Evolutionary conservation across 2,329 filamentous ascomycete species (phyloP).

Genomic region (Ascochyta lentis): DNA sequence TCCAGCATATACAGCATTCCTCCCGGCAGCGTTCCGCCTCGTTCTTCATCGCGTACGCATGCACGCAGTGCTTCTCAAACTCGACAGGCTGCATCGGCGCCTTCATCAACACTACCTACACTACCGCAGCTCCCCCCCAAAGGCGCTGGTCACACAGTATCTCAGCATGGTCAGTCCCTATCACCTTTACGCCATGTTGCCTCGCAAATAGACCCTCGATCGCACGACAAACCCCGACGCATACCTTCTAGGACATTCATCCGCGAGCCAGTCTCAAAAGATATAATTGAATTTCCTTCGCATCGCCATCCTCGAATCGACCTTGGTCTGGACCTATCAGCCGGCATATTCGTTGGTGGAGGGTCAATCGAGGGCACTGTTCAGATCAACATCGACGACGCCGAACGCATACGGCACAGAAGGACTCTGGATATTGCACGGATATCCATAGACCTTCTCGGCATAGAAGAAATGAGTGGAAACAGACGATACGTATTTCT

Average conservation of each 20-base stretch:
- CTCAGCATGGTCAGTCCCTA: slow-evolving; percentile 54
- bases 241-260: slow-evolving; percentile 58
- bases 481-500: slow-evolving; percentile 58
- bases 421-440: slow-evolving; percentile 56
- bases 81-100: slow-evolving; percentile 26
- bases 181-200: slow-evolving; percentile 51
- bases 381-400: slow-evolving; percentile 57
- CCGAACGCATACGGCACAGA: slow-evolving; percentile 53
- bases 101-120: slow-evolving; percentile 24
- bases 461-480: slow-evolving; percentile 58
- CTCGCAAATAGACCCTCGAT: slow-evolving; percentile 50
- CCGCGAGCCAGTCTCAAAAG: slow-evolving; percentile 54
- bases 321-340: slow-evolving; percentile 57
- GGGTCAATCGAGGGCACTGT: slow-evolving; percentile 61
- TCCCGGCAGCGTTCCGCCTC: slow-evolving; percentile 52
- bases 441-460: slow-evolving; percentile 60
- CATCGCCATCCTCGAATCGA: slow-evolving; percentile 58
- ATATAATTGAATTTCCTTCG: slow-evolving; percentile 58
- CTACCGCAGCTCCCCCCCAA: slow-evolving; percentile 35
- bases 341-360: slow-evolving; percentile 62
- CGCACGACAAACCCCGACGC: slow-evolving; percentile 52
- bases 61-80: slow-evolving; percentile 33
- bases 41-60: slow-evolving; percentile 53
- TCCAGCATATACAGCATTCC: slow-evolving; percentile 56
- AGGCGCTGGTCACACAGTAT: slow-evolving; percentile 47